Evolutionary conservation across 1,139 yeast genomes (phyloP).

Genomic region (Pichia inconspicua): DNA sequence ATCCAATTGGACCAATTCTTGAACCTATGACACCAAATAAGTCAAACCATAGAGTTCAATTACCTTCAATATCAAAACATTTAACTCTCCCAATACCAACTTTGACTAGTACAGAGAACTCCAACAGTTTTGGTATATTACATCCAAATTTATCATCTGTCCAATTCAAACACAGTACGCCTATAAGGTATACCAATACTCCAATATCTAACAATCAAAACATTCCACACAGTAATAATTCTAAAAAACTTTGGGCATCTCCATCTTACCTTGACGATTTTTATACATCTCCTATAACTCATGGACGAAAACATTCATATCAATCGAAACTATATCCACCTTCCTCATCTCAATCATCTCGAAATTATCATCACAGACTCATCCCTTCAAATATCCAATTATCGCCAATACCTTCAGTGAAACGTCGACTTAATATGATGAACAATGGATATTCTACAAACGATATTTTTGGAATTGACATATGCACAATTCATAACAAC

Average conservation of each 20-base stretch:
- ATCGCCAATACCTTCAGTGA: constrained; percentile 19
- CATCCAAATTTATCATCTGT: constrained; percentile 2
- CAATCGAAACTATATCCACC: neutral
- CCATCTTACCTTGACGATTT: constrained; percentile 63
- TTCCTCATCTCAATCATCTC: neutral
- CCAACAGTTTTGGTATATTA: constrained; percentile 4
- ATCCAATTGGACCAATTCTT: constrained; percentile 43
- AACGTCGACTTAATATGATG: constrained; percentile 2
- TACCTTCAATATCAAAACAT: constrained; percentile 14
- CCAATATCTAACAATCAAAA: constrained; percentile 8
- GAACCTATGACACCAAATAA: constrained; percentile 36
- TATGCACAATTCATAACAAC: constrained; percentile 22
- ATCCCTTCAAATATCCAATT: constrained; percentile 10
- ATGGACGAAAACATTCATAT: neutral
- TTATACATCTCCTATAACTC: constrained; percentile 44
- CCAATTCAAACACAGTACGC: constrained; percentile 2
- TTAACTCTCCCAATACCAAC: constrained; percentile 20
- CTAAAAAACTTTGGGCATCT: constrained; percentile 37
- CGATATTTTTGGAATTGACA: constrained; percentile 28
- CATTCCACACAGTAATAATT: neutral
- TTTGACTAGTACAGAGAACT: constrained; percentile 14
- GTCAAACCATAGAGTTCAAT: constrained; percentile 10
- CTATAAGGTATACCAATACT: constrained; percentile 16
- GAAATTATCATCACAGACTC: neutral
- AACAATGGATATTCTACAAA: constrained; percentile 23